Conservation (phyloP, 371 early-diverging fungal species). For the Zychaea mexicana region DNA sequence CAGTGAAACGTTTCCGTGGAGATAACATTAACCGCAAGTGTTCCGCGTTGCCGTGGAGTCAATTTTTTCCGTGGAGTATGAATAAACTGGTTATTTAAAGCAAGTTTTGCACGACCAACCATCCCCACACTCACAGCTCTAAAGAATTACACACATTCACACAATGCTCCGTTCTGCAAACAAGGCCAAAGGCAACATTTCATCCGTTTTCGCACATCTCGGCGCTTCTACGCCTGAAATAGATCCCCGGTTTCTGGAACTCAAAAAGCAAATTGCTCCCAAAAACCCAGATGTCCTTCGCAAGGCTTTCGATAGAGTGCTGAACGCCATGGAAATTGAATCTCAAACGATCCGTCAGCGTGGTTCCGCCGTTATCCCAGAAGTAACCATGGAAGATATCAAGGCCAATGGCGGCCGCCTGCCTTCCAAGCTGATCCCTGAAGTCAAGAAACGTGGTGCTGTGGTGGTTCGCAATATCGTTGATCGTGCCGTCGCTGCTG, state of each 20-base stretch:
- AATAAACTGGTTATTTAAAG: not conserved
- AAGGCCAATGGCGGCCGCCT: conserved; percentile 31
- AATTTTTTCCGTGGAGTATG: not conserved
- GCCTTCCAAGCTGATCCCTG: conserved; percentile 23
- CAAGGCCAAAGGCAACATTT: conserved; percentile 43
- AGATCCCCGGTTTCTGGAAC: conserved; percentile 23
- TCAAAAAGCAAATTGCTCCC: conserved; percentile 31
- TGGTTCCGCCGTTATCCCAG: conserved; percentile 34
- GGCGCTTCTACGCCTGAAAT: conserved; percentile 29
- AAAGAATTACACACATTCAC: too few relatives aligned
- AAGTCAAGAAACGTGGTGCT: conserved; percentile 34
- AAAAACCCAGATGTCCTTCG: conserved; percentile 24
- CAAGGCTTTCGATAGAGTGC: conserved; percentile 27
- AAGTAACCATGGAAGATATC: conserved; percentile 30
- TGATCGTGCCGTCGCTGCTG: conserved; percentile 25
- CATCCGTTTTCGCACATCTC: conserved; percentile 39
- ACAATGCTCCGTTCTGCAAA: conserved; percentile 13
- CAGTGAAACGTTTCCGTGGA: not conserved
- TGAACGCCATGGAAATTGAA: conserved; percentile 29
- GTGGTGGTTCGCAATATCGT: conserved; percentile 36
- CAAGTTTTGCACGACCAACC: too few relatives aligned
- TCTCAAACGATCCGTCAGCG: conserved; percentile 22
- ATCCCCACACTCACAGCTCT: too few relatives aligned
- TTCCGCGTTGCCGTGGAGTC: not conserved
- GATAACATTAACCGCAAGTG: not conserved